These are phyloP conservation scores for Puccinia triticina DNA, from an alignment of 1,284 basidiomycete genomes.

Conservation along the genomic window DNA sequence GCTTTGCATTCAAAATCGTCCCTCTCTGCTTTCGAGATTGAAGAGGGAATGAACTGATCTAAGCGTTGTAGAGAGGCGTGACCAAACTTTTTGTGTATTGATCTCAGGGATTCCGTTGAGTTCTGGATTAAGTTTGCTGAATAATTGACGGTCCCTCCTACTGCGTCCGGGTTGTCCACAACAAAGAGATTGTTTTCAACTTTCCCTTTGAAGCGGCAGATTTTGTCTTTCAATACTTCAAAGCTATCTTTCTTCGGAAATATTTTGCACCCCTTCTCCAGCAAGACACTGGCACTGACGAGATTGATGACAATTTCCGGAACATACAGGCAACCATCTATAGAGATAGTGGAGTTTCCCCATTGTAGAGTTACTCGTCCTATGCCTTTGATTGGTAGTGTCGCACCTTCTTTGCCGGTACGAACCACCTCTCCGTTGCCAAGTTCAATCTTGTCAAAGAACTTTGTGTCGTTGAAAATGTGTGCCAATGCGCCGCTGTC, in stretches of 20 bases:
- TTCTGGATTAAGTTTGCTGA: not conserved
- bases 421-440: not conserved
- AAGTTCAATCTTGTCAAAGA: conserved; percentile 18
- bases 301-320: conserved; percentile 1
- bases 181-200: not conserved
- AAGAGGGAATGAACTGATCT: not conserved
- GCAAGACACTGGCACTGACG: not conserved
- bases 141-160: too few relatives aligned
- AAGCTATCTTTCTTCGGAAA: not conserved
- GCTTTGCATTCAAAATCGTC: not conserved
- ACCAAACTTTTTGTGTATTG: too few relatives aligned
- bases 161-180: not conserved
- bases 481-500: too few relatives aligned
- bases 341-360: not conserved
- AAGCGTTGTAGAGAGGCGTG: not conserved
- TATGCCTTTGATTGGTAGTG: conserved; percentile 5
- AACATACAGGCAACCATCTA: not conserved
- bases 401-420: too few relatives aligned
- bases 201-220: not conserved
- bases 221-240: not conserved
- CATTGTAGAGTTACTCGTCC: not conserved
- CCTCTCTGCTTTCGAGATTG: not conserved
- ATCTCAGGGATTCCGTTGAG: not conserved
- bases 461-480: conserved; percentile 13
- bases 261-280: not conserved